Base-by-base conservation (phyloP, 345 rosid genomes). In the Carallia brachiata region DNA sequence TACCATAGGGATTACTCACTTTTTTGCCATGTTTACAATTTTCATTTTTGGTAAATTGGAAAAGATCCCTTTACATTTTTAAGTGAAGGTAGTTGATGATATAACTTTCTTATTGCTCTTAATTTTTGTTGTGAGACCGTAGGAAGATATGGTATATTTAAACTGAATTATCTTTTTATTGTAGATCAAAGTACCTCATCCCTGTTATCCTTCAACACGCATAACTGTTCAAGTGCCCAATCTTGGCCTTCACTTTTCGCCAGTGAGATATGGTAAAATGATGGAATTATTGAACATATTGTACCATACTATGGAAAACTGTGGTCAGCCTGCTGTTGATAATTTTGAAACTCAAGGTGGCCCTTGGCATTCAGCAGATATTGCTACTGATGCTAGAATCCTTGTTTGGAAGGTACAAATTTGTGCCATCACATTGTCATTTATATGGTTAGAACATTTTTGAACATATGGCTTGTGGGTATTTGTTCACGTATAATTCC, bases 211-310 rank as follows among this genome's bases (percentile, higher is more conserved):
- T 30, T 89, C 99, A 56, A 89, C 97, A 18, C 88, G 91, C 71
- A 83, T 95, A 76, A 90, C 97, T 68, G 76, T 95, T 76, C 94
- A 95, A 95, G 94, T 95, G 74, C 99, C 99, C 69, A 95, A 85
- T 81, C 90, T 95, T 81, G 86, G 96, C 79, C 80, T 95, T 81
- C 99, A 95, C 84, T 82, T 92, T 78, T 95, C 99, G 60, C 99
- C 97, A 36, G 82, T 79, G 36, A 87, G 99, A 82, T 95, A 87
- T 67, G 64, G 75, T 80, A 84, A 85, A 79, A 85, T 92, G 74
- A 75, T 88, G 87, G 96, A 90, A 75, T 81, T 95, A 77, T 70
- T 82, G 68, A 81, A 85, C 69, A 83, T 92, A 76, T 67, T 85
- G 70, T 73, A 80, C 72, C 85, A 78, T 63, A 76, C 88, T 47